Percentiles rank a stretch among this genome's conserved stretches.
Conservation (phyloP, 2,329 filamentous ascomycete species). For the Monilinia vaccinii-corymbosi region DNA sequence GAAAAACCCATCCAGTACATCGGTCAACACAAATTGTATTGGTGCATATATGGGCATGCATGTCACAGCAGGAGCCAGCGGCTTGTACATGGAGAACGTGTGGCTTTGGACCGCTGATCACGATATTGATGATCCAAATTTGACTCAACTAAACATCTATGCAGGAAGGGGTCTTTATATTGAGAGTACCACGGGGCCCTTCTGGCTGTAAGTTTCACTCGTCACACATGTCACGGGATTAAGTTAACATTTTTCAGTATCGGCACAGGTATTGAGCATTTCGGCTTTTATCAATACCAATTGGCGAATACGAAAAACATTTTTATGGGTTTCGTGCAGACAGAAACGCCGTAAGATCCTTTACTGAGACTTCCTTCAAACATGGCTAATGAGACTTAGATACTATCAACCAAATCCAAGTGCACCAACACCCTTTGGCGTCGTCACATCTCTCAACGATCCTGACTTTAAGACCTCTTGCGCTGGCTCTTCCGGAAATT, state of each 20-base stretch:
- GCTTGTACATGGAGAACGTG: conserved; percentile 40
- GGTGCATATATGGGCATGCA: conserved; percentile 30
- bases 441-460: conserved; percentile 34
- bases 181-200: conserved; percentile 37
- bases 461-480: conserved; percentile 40
- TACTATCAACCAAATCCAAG: conserved; percentile 61
- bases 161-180: conserved; percentile 40
- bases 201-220: conserved; percentile 34
- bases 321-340: conserved; percentile 22
- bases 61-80: conserved; percentile 31
- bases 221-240: not conserved
- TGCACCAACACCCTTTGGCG: conserved; percentile 53
- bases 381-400: conserved; percentile 5
- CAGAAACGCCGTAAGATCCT: conserved; percentile 16
- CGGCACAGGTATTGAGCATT: conserved; percentile 40
- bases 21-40: conserved; percentile 28
- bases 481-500: conserved; percentile 31
- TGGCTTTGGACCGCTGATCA: conserved; percentile 41
- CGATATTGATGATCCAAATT: conserved; percentile 32
- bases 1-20: conserved; percentile 43
- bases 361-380: too few relatives aligned
- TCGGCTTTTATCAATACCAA: conserved; percentile 44
- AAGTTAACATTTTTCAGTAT: not conserved
- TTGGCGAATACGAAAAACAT: conserved; percentile 31
- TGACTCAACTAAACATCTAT: conserved; percentile 45